These are phyloP conservation scores for Fusarium sp. DNA, from an alignment of 2,329 filamentous ascomycete species.

Conservation along the genomic window DNA sequence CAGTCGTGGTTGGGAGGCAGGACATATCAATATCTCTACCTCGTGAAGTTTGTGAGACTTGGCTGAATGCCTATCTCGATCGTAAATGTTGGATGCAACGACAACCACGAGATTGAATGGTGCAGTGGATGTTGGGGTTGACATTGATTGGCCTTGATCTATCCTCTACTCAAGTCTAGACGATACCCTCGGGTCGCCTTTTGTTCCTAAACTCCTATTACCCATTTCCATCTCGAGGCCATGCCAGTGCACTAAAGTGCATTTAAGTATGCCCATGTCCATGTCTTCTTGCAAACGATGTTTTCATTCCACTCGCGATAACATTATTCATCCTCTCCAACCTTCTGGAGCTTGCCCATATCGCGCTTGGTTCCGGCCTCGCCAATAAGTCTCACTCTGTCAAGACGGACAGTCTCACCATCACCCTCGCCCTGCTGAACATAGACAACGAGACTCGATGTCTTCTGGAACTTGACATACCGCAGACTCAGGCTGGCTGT, in stretches of 20 bases:
- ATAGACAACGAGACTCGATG: constrained; percentile 88
- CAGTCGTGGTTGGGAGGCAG: constrained; percentile 57
- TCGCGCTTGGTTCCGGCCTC: constrained; percentile 93
- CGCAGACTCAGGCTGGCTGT: constrained; percentile 82
- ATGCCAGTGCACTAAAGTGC: constrained; percentile 30
- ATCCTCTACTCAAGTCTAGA: constrained; percentile 42
- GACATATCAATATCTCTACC: constrained; percentile 56
- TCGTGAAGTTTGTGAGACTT: constrained; percentile 15
- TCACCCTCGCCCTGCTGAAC: constrained; percentile 88
- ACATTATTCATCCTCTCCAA: constrained; percentile 79
- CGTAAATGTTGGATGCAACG: not conserved
- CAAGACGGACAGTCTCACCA: constrained; percentile 87
- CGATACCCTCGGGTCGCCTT: constrained; percentile 19
- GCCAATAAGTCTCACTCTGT: constrained; percentile 84
- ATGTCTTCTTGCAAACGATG: constrained; percentile 7
- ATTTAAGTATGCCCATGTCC: not conserved
- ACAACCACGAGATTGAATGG: not conserved
- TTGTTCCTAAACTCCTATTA: constrained; percentile 43
- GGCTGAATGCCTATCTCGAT: not conserved
- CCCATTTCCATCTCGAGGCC: constrained; percentile 16
- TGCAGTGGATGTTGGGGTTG: not conserved
- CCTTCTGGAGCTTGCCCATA: constrained; percentile 95
- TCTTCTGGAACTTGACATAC: constrained; percentile 98
- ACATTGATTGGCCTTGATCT: constrained; percentile 30
- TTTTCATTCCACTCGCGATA: constrained; percentile 13